phyloP scores from a whole-genome alignment of 139 green algal genomes.

The Coelastrella sp. region DNA sequence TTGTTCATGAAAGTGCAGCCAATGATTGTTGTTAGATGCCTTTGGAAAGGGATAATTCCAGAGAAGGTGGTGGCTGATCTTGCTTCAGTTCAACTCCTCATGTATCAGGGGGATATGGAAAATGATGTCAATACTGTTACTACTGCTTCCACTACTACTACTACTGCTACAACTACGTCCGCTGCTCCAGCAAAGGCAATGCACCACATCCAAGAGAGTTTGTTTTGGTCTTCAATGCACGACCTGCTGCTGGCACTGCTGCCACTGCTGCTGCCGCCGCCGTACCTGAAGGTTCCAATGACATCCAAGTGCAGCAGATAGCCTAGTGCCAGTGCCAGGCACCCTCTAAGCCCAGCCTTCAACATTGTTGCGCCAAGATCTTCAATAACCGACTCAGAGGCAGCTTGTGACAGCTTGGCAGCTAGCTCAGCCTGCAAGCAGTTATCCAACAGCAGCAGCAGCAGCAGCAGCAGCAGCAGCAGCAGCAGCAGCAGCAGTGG shows the following conservation, averaged over 20 bases:
- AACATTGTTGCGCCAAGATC: background rate
- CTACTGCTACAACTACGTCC: background rate
- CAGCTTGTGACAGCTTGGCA: background rate
- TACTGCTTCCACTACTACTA: background rate
- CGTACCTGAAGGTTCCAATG: constrained; percentile 7
- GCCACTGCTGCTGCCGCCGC: background rate
- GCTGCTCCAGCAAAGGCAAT: background rate
- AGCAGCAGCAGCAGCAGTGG: background rate
- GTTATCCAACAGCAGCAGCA: background rate
- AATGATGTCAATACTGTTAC: background rate
- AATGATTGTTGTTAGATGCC: too few species aligned
- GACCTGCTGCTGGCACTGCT: background rate
- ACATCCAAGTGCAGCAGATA: constrained; percentile 7
- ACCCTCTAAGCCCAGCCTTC: background rate
- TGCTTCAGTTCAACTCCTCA: too few species aligned
- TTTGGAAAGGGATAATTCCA: too few species aligned
- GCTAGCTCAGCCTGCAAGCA: background rate
- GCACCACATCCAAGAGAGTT: background rate
- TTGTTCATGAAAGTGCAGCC: too few species aligned
- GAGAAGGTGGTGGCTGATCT: too few species aligned
- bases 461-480: background rate
- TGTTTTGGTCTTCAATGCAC: background rate
- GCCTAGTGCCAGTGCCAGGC: background rate
- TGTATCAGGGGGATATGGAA: background rate
- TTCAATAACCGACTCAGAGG: background rate